Conservation (phyloP, 495 filamentous ascomycete species). For the Aspergillus ellipticus region DNA sequence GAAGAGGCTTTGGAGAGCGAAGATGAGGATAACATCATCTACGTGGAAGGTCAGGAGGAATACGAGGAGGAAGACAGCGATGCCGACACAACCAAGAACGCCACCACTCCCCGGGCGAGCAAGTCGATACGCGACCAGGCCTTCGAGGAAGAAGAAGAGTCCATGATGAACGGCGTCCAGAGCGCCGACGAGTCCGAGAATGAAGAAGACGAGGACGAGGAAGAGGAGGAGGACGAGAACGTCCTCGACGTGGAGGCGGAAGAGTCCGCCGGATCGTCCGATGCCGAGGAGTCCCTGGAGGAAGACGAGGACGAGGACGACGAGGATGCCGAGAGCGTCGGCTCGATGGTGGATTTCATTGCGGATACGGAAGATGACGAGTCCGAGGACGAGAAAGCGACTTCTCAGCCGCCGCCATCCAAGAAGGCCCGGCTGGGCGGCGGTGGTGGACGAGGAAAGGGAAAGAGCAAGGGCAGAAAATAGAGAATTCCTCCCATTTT, state of each 20-base stretch:
- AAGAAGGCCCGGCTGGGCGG: conserved; percentile 35
- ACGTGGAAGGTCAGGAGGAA: conserved; percentile 72
- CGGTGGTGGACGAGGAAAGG: conserved; percentile 22
- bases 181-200: conserved; percentile 36
- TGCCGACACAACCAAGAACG: conserved; percentile 25
- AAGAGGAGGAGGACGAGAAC: conserved; percentile 38
- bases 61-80: conserved; percentile 48
- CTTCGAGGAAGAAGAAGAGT: conserved; percentile 39
- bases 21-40: conserved; percentile 75
- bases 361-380: conserved; percentile 44
- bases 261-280: conserved; percentile 44
- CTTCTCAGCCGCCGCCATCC: conserved; percentile 29
- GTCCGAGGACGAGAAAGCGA: conserved; percentile 26
- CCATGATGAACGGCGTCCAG: conserved; percentile 40
- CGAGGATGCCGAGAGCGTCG: conserved; percentile 40
- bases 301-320: conserved; percentile 43
- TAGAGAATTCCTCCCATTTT: conserved; percentile 13
- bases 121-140: conserved; percentile 41
- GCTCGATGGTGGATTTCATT: conserved; percentile 45
- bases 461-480: conserved; percentile 35
- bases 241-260: conserved; percentile 46
- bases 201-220: conserved; percentile 36
- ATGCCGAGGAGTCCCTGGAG: conserved; percentile 44
- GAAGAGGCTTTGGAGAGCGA: conserved; percentile 54
- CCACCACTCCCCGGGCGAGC: conserved; percentile 31